A percentile compares a stretch with the other conserved stretches of the same genome.
These are phyloP conservation scores for Paecilomyces niveus DNA, from an alignment of 2,329 filamentous ascomycete genomes.

Conservation along the genomic window DNA sequence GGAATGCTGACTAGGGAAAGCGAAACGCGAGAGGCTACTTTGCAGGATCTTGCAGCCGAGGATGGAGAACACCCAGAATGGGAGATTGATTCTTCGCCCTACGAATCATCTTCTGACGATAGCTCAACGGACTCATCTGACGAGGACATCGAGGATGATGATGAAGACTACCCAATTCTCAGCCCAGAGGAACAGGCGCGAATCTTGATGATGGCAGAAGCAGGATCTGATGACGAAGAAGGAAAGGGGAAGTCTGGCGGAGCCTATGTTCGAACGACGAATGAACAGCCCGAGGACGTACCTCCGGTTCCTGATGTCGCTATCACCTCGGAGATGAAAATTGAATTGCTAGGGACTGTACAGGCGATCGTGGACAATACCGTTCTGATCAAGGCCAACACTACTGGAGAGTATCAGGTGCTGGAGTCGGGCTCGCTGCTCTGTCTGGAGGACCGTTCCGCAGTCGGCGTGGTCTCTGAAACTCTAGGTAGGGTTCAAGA, in stretches of 20 bases:
- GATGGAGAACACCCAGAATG: constrained; percentile 63
- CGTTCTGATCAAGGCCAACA: constrained; percentile 70
- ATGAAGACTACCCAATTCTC: constrained; percentile 62
- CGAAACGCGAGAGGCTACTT: background rate
- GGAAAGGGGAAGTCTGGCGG: constrained; percentile 38
- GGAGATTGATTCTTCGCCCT: constrained; percentile 73
- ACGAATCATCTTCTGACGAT: constrained; percentile 56
- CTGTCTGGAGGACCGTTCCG: constrained; percentile 65
- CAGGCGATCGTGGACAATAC: constrained; percentile 73
- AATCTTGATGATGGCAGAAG: constrained; percentile 77
- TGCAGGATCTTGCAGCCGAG: constrained; percentile 10
- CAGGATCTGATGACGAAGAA: constrained; percentile 70
- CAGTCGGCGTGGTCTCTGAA: constrained; percentile 78
- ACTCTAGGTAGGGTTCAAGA: constrained; percentile 79
- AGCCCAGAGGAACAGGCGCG: constrained; percentile 76
- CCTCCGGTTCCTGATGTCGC: constrained; percentile 68
- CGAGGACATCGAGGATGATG: constrained; percentile 42
- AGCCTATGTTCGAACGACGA: constrained; percentile 65
- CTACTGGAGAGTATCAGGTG: constrained; percentile 74
- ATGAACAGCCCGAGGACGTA: constrained; percentile 61
- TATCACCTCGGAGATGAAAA: constrained; percentile 69
- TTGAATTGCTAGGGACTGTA: constrained; percentile 67
- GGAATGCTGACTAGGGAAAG: constrained; percentile 2
- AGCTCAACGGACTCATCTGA: constrained; percentile 58
- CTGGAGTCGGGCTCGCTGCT: constrained; percentile 78